A percentile compares a stretch with the other conserved stretches of the same genome.
Conservation (phyloP, 345 rosid genomes). For the Microthlaspi erraticum region DNA sequence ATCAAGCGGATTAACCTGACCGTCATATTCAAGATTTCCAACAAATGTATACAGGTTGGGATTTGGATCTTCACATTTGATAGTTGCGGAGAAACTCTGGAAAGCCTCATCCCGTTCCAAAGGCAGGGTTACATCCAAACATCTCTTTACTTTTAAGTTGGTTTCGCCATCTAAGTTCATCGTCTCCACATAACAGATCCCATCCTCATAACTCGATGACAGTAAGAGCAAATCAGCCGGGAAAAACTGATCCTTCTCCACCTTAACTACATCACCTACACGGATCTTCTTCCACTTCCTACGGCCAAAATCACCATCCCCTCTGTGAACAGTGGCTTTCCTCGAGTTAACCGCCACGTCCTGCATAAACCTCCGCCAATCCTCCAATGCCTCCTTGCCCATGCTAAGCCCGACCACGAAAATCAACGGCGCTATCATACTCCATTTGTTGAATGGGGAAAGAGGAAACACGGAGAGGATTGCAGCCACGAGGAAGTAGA, state of each 20-base stretch:
- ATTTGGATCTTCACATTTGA: constrained; percentile 78
- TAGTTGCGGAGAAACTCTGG: constrained; percentile 47
- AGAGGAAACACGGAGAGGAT: constrained; percentile 49
- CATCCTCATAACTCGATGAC: constrained; percentile 80
- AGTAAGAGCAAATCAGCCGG: constrained; percentile 70
- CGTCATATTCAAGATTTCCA: constrained; percentile 62
- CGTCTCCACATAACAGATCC: constrained; percentile 83
- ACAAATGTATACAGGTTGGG: constrained; percentile 73
- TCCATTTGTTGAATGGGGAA: constrained; percentile 54
- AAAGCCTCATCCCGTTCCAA: constrained; percentile 57
- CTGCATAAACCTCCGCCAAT: constrained; percentile 62
- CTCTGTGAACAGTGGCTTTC: constrained; percentile 50
- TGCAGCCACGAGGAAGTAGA: constrained; percentile 73
- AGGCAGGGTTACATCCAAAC: constrained; percentile 58
- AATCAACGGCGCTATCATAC: constrained; percentile 61
- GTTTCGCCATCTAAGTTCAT: constrained; percentile 88
- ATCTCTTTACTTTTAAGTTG: constrained; percentile 67
- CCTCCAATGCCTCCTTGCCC: constrained; percentile 75
- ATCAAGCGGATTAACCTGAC: constrained; percentile 53
- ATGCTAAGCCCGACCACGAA: constrained; percentile 73
- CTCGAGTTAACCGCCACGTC: constrained; percentile 59
- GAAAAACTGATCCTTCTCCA: constrained; percentile 65
- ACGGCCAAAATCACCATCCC: constrained; percentile 53
- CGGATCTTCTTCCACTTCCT: constrained; percentile 61
- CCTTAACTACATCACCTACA: constrained; percentile 72